Evolutionary conservation across 495 filamentous ascomycete genomes (phyloP), one percentile per base, ranked within the genome.

Genomic region (Parathielavia hyrcaniae): DNA sequence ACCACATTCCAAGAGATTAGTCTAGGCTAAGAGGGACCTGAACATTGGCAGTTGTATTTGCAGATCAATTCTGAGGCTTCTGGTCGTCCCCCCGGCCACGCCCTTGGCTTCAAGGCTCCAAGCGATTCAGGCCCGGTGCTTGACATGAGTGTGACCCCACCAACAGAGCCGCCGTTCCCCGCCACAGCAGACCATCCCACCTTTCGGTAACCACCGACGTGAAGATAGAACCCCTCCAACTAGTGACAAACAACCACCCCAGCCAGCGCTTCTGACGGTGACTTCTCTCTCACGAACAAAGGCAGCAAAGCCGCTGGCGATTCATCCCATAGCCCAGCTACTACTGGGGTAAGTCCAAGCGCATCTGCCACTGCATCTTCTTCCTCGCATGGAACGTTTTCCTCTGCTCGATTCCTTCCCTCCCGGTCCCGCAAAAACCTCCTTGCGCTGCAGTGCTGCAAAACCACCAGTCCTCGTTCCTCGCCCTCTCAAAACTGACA

Each of bases 141-240:
- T n/a, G n/a, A n/a, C n/a, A n/a, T n/a, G n/a, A n/a, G n/a, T n/a
- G 26, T 16, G 39, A 57, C 53, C 58, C 58, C 46, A 60, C 58
- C 58, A 60, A 17, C 17, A 20, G 20, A 30, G 34, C 53, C 20
- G 17, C 50, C 22, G 8, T 19, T 6, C 54, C 53, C 54, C 45
- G 54, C 54, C 45, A 39, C 50, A 13, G 26, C 26, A n/a, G 36
- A 55, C 41, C 45, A 50, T 49, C 54, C 20, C 45, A 40, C 45
- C 20, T 17, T n/a, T 39, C 54, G 19, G 17, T 45, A 2, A 32
- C 54, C 20, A 38, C 6, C 35, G 9, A 12, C 35, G 43, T 16
- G 51, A 17, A 32, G 47, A 34, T 13, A 32, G 22, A n/a, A 51
- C 6, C 22, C 22, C 35, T 40, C 50, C 20, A 40, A 40, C 40